phyloP scores from a whole-genome alignment of 2,329 filamentous ascomycete genomes.

The Xylariaceae sp. region DNA sequence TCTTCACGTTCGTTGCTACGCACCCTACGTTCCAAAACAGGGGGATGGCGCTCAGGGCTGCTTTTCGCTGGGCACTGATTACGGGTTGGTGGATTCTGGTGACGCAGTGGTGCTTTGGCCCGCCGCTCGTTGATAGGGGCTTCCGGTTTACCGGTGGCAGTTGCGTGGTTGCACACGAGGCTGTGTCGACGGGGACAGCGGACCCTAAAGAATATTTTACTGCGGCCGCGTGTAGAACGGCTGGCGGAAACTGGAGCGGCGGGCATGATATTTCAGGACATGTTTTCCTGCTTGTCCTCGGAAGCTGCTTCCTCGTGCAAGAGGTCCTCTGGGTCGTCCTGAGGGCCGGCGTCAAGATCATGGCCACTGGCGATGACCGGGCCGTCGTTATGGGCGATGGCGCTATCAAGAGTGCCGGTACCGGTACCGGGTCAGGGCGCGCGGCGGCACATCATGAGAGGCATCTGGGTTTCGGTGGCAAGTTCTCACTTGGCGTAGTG shows the following conservation, averaged over 20 bases:
- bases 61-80: constrained; percentile 62
- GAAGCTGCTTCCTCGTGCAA: constrained; percentile 73
- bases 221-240: constrained; percentile 72
- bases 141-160: constrained; percentile 85
- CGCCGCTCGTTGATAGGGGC: constrained; percentile 80
- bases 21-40: constrained; percentile 49
- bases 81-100: constrained; percentile 78
- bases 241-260: constrained; percentile 81
- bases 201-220: constrained; percentile 56
- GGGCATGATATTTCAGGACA: constrained; percentile 96
- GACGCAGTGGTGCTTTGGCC: constrained; percentile 96
- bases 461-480: constrained; percentile 42
- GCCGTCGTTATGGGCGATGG: constrained; percentile 62
- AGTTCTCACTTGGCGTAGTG: constrained; percentile 59
- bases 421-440: constrained; percentile 46
- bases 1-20: constrained; percentile 62
- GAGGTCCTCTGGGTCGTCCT: constrained; percentile 63
- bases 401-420: constrained; percentile 54
- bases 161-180: constrained; percentile 58
- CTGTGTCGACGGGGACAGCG: constrained; percentile 42
- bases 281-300: constrained; percentile 84
- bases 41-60: constrained; percentile 48
- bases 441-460: constrained; percentile 26
- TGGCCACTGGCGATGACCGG: constrained; percentile 54
- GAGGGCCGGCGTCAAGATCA: constrained; percentile 36